Base-by-base conservation (phyloP, 108 stramenopile genomes). In the Discostella stelligeroides region DNA sequence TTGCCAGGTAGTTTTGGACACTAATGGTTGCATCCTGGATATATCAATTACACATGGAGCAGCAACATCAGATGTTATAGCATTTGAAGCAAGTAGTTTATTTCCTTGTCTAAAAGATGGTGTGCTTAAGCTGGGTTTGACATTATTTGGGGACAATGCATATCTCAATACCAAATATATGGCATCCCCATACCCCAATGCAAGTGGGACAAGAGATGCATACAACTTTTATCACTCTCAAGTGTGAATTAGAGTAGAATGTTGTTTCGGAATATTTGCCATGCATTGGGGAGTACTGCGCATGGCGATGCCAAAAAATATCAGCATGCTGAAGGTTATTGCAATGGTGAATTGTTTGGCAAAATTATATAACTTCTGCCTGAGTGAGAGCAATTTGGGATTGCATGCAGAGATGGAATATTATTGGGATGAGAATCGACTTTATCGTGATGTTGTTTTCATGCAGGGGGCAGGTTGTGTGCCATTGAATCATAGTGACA, bases 141-240 rank as follows among this genome's bases (percentile, higher is more conserved):
- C 54, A 17, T 3, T 73, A 21, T 79, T 72, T 51, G 75, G 80
- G 0, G 75, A 81, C 48, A 56, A 71, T 46, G 80, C 75, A 2
- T 76, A 70, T 23, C 43, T 76, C 12, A 76, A 82, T 24, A 67
- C 63, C 17, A 18, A 39, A 0, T 82, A 58, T 60, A 67, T 82
- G 75, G 81, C 75, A 25, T 64, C 67, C 11, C 73, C 71, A 13
- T 75, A 43, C 39, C 57, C 72, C 14, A 50, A 49, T 20, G 45
- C 48, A 47, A 39, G 28, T 28, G 61, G 61, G 11, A 15, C 41
- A 8, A 42, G 28, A 20, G 63, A 63, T 47, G 46, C 24, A 1
- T 63, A 18, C 25, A 63, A 63, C 46, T 43, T 65, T 49, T 68
- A 34, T 27, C 48, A 65, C 18, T 75, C 67, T 0, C 74, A 75